Conservation (phyloP, 495 filamentous ascomycete species). For the Hyaloscypha variabilis region DNA sequence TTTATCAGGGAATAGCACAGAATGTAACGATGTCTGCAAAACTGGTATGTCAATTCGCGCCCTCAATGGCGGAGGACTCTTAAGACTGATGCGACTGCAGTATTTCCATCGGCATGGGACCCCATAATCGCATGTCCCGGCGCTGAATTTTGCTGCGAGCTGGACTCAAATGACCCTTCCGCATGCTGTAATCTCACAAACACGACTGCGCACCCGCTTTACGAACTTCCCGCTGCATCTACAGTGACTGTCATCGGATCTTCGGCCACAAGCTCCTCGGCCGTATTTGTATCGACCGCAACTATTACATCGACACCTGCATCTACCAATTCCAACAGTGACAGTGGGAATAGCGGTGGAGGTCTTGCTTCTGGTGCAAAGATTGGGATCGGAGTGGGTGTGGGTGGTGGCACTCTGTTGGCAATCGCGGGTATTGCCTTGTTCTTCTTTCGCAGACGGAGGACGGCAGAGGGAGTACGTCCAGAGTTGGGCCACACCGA, state of each 20-base stretch:
- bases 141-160: conserved; percentile 12
- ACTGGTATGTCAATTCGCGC: not conserved
- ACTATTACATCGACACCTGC: not conserved
- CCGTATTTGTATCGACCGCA: not conserved
- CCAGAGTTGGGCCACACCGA: not conserved
- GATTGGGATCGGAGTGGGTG: not conserved
- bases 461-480: not conserved
- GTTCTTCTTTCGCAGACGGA: not conserved
- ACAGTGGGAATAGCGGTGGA: not conserved
- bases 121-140: conserved; percentile 5
- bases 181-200: conserved; percentile 7
- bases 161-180: not conserved
- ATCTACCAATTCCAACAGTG: not conserved
- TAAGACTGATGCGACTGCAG: not conserved
- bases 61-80: not conserved
- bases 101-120: conserved; percentile 5
- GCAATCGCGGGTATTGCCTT: not conserved
- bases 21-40: conserved; percentile 11
- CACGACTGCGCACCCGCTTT: not conserved
- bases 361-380: not conserved
- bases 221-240: not conserved
- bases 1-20: conserved; percentile 10
- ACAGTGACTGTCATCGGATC: conserved; percentile 5
- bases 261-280: not conserved
- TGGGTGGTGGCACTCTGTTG: not conserved